phyloP scores from a whole-genome alignment of 2,329 filamentous ascomycete species.

The Rutstroemia sp. region DNA sequence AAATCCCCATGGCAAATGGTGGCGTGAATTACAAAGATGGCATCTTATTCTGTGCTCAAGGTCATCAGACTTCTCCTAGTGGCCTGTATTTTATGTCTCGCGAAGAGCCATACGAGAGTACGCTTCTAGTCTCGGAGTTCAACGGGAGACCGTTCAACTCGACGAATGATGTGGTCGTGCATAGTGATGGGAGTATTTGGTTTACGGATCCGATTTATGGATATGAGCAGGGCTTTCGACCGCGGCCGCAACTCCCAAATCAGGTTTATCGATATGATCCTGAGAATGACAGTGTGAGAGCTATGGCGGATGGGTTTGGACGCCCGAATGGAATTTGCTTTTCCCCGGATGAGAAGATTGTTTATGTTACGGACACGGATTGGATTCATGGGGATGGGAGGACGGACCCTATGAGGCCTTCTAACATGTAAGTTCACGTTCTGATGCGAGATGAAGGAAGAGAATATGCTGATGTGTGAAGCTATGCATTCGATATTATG shows the following conservation, averaged over 20 bases:
- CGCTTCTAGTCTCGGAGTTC: slow-evolving; percentile 49
- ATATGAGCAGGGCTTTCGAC: slow-evolving; percentile 48
- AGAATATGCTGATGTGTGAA: background rate
- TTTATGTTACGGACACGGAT: slow-evolving; percentile 45
- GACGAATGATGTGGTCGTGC: slow-evolving; percentile 48
- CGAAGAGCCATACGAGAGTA: slow-evolving; percentile 8
- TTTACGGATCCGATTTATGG: slow-evolving; percentile 56
- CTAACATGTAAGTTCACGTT: slow-evolving; percentile 23
- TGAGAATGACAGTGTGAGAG: slow-evolving; percentile 41
- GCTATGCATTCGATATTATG: slow-evolving; percentile 18
- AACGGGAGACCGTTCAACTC: slow-evolving; percentile 51
- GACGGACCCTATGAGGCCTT: slow-evolving; percentile 26
- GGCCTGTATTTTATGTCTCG: slow-evolving; percentile 9
- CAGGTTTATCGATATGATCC: slow-evolving; percentile 51
- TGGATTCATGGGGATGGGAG: slow-evolving; percentile 29
- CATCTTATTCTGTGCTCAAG: slow-evolving; percentile 14
- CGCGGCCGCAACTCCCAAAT: slow-evolving; percentile 42
- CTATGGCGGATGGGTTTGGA: slow-evolving; percentile 49
- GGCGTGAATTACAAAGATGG: slow-evolving; percentile 11
- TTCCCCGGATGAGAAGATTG: slow-evolving; percentile 42
- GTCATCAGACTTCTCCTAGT: slow-evolving; percentile 9
- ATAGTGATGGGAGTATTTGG: slow-evolving; percentile 47
- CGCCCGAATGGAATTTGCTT: slow-evolving; percentile 51
- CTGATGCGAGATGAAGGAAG: background rate
- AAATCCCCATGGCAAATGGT: slow-evolving; percentile 12